Percentiles rank a stretch among this genome's conserved stretches.
These are phyloP conservation scores for Zostera marina DNA, from an alignment of 116 monocot genomes.

Conservation along the genomic window DNA sequence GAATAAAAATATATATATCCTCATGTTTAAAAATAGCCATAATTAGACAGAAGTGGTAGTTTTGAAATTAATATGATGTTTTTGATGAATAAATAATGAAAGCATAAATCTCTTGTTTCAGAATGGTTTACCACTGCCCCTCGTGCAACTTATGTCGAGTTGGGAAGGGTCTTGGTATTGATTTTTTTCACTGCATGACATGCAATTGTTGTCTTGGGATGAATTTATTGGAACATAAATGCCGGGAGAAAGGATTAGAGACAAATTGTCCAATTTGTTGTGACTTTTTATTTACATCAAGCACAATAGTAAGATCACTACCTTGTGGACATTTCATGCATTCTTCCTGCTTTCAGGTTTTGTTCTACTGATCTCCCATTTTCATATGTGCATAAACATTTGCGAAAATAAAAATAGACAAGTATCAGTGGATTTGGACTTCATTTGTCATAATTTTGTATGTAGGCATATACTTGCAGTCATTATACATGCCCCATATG, in stretches of 20 bases:
- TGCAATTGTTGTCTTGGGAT: conserved; percentile 96
- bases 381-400: too few relatives aligned
- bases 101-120: conserved; percentile 7
- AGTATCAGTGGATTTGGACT: too few relatives aligned
- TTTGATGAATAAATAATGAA: too few relatives aligned
- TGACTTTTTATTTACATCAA: conserved; percentile 96
- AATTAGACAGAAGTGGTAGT: too few relatives aligned
- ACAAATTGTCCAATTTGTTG: conserved; percentile 97
- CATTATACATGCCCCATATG: conserved; percentile 98
- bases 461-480: conserved; percentile 86
- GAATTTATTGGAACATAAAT: conserved; percentile 87
- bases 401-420: too few relatives aligned
- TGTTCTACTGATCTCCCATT: not conserved
- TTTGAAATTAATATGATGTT: too few relatives aligned
- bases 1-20: too few relatives aligned
- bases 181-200: conserved; percentile 97
- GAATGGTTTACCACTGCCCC: conserved; percentile 93
- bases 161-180: conserved; percentile 88
- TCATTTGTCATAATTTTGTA: not conserved
- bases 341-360: conserved; percentile 97
- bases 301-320: conserved; percentile 75
- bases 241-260: conserved; percentile 78
- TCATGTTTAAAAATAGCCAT: too few relatives aligned
- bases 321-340: conserved; percentile 99
- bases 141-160: conserved; percentile 97